A percentile compares a stretch with the other conserved stretches of the same genome.
phyloP scores from a whole-genome alignment of 768 basidiomycete genomes.

The Phylloporus arenicola region DNA sequence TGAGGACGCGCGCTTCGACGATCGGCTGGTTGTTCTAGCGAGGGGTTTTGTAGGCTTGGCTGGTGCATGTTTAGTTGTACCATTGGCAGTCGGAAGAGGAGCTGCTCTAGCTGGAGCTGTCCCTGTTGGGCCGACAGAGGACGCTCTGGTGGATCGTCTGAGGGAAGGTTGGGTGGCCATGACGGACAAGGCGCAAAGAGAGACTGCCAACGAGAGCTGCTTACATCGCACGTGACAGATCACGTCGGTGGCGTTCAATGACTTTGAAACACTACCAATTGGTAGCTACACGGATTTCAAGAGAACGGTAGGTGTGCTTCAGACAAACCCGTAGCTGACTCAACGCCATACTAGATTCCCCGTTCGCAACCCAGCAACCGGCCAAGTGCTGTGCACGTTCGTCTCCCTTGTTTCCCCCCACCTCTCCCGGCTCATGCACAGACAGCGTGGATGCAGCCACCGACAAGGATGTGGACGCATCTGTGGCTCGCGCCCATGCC shows the following conservation, averaged over 20 bases:
- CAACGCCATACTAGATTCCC: conserved; percentile 37
- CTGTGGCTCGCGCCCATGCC: conserved; percentile 51
- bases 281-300: not conserved
- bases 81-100: conserved; percentile 26
- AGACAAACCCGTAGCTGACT: not conserved
- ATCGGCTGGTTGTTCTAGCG: conserved; percentile 18
- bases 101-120: conserved; percentile 25
- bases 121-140: conserved; percentile 40
- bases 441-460: conserved; percentile 53
- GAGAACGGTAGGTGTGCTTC: conserved; percentile 6
- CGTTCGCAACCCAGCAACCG: conserved; percentile 66
- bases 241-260: conserved; percentile 24
- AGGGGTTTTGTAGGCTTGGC: conserved; percentile 30
- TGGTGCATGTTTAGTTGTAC: conserved; percentile 30
- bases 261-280: conserved; percentile 9
- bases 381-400: conserved; percentile 53
- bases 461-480: conserved; percentile 42
- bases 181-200: conserved; percentile 1
- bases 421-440: not conserved
- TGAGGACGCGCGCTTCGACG: conserved; percentile 49
- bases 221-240: conserved; percentile 18
- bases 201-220: not conserved
- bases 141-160: conserved; percentile 49
- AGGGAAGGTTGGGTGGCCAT: conserved; percentile 35
- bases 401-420: conserved; percentile 17